phyloP scores from a whole-genome alignment of 2,329 filamentous ascomycete genomes.

The Venturiaceae sp. region DNA sequence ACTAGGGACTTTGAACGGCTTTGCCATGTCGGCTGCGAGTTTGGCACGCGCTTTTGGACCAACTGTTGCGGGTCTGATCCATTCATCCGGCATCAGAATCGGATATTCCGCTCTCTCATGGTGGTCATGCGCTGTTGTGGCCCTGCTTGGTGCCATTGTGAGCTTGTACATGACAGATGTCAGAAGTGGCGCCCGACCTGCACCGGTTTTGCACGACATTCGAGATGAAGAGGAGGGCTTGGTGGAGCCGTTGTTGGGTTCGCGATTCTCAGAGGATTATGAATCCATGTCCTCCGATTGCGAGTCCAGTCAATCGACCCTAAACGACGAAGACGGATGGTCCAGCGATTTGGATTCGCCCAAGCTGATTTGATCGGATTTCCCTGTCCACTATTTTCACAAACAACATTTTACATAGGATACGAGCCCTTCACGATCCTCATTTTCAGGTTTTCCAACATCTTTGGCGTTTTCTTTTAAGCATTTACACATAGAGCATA shows the following conservation, averaged over 20 bases:
- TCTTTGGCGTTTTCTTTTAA: not conserved
- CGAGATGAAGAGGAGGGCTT: constrained; percentile 25
- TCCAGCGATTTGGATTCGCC: not conserved
- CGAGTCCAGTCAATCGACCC: not conserved
- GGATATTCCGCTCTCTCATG: constrained; percentile 85
- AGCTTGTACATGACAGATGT: constrained; percentile 65
- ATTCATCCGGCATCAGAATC: constrained; percentile 65
- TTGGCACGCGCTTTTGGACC: constrained; percentile 82
- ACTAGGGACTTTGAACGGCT: constrained; percentile 85
- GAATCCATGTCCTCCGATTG: not conserved
- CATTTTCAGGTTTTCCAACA: not conserved
- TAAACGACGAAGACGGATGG: not conserved
- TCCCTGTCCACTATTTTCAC: not conserved
- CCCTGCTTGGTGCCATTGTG: constrained; percentile 62
- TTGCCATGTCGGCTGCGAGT: constrained; percentile 84
- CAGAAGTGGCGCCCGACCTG: constrained; percentile 30
- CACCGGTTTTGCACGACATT: constrained; percentile 26
- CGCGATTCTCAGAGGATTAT: not conserved
- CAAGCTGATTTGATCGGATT: not conserved
- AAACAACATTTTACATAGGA: not conserved
- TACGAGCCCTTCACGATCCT: not conserved
- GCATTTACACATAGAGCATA: not conserved
- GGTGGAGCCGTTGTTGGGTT: constrained; percentile 1
- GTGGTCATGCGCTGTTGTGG: constrained; percentile 80
- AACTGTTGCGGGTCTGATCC: constrained; percentile 75